A percentile compares a stretch with the other conserved stretches of the same genome.
These are phyloP conservation scores for Sonneratia caseolaris DNA, from an alignment of 345 rosid species.

Conservation along the genomic window DNA sequence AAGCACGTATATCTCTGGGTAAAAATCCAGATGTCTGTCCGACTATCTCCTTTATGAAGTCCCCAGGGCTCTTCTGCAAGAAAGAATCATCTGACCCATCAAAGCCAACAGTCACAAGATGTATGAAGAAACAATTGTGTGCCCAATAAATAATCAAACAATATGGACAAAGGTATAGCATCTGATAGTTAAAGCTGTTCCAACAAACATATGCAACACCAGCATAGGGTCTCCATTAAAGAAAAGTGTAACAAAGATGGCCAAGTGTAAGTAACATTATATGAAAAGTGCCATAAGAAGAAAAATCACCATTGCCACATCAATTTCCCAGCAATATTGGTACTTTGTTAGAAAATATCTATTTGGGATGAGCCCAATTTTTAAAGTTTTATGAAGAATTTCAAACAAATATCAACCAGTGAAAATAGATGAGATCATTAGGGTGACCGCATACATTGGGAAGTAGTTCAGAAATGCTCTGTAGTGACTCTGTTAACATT, in stretches of 20 bases:
- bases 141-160: background rate
- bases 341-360: background rate
- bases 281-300: background rate
- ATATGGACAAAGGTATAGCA: background rate
- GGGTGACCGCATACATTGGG: constrained; percentile 40
- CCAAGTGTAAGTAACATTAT: background rate
- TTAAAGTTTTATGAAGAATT: background rate
- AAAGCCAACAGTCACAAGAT: constrained; percentile 11
- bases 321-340: background rate
- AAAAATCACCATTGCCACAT: background rate
- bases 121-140: background rate
- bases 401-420: background rate
- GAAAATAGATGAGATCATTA: background rate
- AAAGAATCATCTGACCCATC: constrained; percentile 19
- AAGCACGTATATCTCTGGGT: constrained; percentile 78
- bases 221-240: background rate
- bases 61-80: constrained; percentile 57
- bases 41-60: constrained; percentile 54
- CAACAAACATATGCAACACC: background rate
- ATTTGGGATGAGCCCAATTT: background rate
- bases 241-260: background rate
- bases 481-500: constrained; percentile 64
- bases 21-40: constrained; percentile 95
- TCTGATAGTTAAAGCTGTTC: background rate
- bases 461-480: constrained; percentile 55